Conservation (phyloP, 345 rosid genomes). For the Citrus unshiu region DNA sequence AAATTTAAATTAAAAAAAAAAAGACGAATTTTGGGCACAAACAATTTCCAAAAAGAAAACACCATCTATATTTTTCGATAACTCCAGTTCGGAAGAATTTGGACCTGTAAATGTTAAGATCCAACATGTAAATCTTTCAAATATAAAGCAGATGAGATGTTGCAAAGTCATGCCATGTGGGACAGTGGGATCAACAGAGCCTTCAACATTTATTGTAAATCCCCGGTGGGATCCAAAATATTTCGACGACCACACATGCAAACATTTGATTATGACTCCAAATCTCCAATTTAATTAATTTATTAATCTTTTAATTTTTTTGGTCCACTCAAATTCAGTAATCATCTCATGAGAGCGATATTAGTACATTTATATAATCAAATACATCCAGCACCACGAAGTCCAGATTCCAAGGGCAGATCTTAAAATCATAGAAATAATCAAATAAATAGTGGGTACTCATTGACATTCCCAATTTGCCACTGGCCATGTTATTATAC, state of each 20-base stretch:
- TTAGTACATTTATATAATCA: not conserved
- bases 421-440: constrained; percentile 8
- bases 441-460: not conserved
- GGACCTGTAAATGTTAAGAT: too few relatives aligned
- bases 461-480: not conserved
- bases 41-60: too few relatives aligned
- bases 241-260: not conserved
- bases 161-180: not conserved
- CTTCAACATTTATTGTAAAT: not conserved
- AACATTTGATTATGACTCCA: constrained; percentile 2
- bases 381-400: constrained; percentile 12
- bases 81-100: too few relatives aligned
- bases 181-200: not conserved
- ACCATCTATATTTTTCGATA: too few relatives aligned
- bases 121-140: too few relatives aligned
- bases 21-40: too few relatives aligned
- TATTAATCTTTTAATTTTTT: not conserved
- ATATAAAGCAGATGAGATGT: too few relatives aligned
- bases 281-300: not conserved
- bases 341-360: not conserved
- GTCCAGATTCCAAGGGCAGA: constrained; percentile 39
- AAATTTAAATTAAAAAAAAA: too few relatives aligned
- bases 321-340: not conserved
- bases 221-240: not conserved
- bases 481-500: not conserved